phyloP scores from a whole-genome alignment of 2,329 filamentous ascomycete genomes.

The Graphium sp. region DNA sequence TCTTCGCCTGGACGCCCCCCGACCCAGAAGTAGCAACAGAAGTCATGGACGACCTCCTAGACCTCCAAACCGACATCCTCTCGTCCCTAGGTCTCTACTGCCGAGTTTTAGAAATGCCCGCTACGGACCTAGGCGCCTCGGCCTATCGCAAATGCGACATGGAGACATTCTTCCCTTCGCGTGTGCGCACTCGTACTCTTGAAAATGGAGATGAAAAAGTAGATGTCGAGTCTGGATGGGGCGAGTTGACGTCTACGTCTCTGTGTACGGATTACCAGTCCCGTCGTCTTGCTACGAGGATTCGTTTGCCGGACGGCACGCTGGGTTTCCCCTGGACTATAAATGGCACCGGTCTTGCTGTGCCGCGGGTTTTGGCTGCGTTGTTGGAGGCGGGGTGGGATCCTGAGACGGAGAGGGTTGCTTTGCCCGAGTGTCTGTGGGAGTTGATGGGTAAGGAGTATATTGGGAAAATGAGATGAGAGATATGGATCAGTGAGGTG shows the following conservation, averaged over 20 bases:
- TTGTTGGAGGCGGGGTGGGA: slow-evolving; percentile 86
- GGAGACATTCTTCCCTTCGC: slow-evolving; percentile 82
- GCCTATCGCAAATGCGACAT: slow-evolving; percentile 82
- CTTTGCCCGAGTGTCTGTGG: slow-evolving; percentile 62
- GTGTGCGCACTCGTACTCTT: slow-evolving; percentile 31
- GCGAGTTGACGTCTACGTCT: slow-evolving; percentile 80
- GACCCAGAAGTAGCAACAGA: slow-evolving; percentile 28
- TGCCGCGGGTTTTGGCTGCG: slow-evolving; percentile 77
- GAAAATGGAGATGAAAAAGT: slow-evolving; percentile 27
- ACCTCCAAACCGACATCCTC: slow-evolving; percentile 75
- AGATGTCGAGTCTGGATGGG: no score
- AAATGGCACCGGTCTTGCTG: slow-evolving; percentile 85
- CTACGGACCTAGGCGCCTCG: slow-evolving; percentile 73
- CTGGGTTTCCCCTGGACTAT: slow-evolving; percentile 67
- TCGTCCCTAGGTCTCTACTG: slow-evolving; percentile 62
- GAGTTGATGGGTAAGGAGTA: slow-evolving; percentile 66
- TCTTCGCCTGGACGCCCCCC: slow-evolving; percentile 80
- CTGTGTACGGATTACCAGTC: slow-evolving; percentile 93
- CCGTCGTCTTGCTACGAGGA: slow-evolving; percentile 60
- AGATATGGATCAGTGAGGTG: not conserved
- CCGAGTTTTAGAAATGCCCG: slow-evolving; percentile 85
- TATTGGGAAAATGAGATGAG: slow-evolving; percentile 25
- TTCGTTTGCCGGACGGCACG: slow-evolving; percentile 32
- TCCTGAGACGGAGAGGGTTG: slow-evolving; percentile 46
- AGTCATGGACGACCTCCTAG: slow-evolving; percentile 71